Conservation (phyloP, 805 yeast genomes). For the Saccharomycopsis guyanensis region DNA sequence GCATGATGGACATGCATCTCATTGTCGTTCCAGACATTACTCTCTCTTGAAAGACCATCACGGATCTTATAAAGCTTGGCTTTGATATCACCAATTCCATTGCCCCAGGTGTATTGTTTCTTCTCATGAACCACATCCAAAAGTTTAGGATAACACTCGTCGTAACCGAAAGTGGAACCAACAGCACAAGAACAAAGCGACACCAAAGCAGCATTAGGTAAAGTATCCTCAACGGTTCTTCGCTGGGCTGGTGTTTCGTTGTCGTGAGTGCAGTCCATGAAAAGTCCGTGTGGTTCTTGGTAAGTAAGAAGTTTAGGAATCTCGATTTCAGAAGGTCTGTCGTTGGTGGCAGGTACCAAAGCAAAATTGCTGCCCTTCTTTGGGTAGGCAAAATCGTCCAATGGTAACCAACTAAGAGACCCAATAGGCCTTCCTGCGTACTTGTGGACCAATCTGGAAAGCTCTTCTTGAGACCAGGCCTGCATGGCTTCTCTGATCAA, state of each 20-base stretch:
- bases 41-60: conserved; percentile 44
- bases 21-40: conserved; percentile 45
- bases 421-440: conserved; percentile 97
- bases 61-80: conserved; percentile 50
- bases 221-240: conserved; percentile 88
- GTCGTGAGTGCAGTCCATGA: conserved; percentile 98
- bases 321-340: conserved; percentile 50
- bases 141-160: conserved; percentile 79
- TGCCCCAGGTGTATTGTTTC: conserved; percentile 46
- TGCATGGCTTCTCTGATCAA: conserved; percentile 96
- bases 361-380: conserved; percentile 29
- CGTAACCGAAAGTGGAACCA: conserved; percentile 91
- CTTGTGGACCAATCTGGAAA: conserved; percentile 77
- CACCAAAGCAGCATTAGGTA: conserved; percentile 91
- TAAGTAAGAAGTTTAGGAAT: conserved; percentile 59
- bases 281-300: conserved; percentile 83
- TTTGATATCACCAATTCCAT: conserved; percentile 77
- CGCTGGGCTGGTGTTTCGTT: conserved; percentile 84
- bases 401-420: conserved; percentile 71
- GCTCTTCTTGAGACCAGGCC: conserved; percentile 81
- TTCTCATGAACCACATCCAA: conserved; percentile 75
- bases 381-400: conserved; percentile 67
- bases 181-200: conserved; percentile 89
- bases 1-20: conserved; percentile 95
- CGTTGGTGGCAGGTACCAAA: not conserved